Evolutionary conservation across 345 rosid species (phyloP), one percentile per base, ranked within the genome.

Genomic region (Rhizophora apiculata): DNA sequence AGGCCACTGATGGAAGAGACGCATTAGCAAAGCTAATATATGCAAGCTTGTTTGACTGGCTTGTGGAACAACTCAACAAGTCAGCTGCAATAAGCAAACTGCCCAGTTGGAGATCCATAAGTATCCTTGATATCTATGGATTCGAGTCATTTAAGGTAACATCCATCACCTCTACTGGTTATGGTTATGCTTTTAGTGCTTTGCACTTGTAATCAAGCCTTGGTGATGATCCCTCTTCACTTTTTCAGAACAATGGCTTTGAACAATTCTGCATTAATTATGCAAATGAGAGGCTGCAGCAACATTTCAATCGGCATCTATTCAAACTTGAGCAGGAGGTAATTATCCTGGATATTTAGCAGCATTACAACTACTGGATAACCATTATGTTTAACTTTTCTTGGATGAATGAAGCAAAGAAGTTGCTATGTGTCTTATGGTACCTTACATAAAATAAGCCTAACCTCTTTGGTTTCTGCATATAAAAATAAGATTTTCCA

Each of bases 281-380:
- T 82, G 96, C 99, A 62, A 95, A 95, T 82, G 99, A 95, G 82
- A 88, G 99, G 80, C 80, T 95, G 78, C 99, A 95, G 66, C 99
- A 95, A 77, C 99, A 95, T 76, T 90, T 95, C 73, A 92, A 85
- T 64, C 81, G 97, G n/a, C 97, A 95, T 82, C 78, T 95, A 36
- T 86, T 92, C 69, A 95, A 95, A 83, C 90, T 95, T 68, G 86
- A 84, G 78, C 97, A 92, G 81, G 97, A 92, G 95, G 99, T 88
- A 69, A 79, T 83, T 65, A 66, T 72, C 59, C 72, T 37, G 55
- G 59, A 39, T 57, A 51, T 65, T 61, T 62, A 49, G 4, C 53
- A 46, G 57, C 59, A 21, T 62, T 22, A 32, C 32, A 8, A 10
- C 37, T 60, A 31, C 22, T 29, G 56, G 70, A 54, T 60, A 27